These are phyloP conservation scores for Curvularia spicifera DNA, from an alignment of 2,329 filamentous ascomycete genomes.

Conservation along the genomic window DNA sequence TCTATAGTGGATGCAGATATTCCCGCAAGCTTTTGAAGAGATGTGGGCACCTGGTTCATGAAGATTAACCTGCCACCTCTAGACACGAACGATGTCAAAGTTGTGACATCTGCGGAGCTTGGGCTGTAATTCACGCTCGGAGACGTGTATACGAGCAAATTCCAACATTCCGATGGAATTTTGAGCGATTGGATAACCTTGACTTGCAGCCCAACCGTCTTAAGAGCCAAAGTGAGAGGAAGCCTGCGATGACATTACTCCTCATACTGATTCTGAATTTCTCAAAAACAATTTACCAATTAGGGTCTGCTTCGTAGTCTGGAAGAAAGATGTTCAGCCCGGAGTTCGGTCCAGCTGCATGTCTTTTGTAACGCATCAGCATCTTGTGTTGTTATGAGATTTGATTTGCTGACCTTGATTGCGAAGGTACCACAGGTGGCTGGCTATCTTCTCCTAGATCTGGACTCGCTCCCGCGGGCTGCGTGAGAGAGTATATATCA, in stretches of 20 bases:
- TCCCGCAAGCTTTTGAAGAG: constrained; percentile 13
- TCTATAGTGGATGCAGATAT: constrained; percentile 12
- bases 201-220: constrained; percentile 13
- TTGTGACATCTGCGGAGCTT: constrained; percentile 6
- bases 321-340: constrained; percentile 13
- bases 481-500: constrained; percentile 12
- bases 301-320: constrained; percentile 10
- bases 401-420: constrained; percentile 8
- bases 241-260: constrained; percentile 2
- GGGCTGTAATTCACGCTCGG: constrained; percentile 14
- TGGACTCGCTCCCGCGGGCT: constrained; percentile 5
- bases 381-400: not conserved
- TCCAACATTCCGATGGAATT: constrained; percentile 10
- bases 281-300: constrained; percentile 1
- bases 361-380: constrained; percentile 1
- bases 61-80: constrained; percentile 15
- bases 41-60: constrained; percentile 12
- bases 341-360: constrained; percentile 9
- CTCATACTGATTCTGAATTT: too few species aligned
- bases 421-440: constrained; percentile 10
- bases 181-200: constrained; percentile 12
- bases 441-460: constrained; percentile 3
- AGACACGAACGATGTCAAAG: constrained; percentile 11
- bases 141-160: constrained; percentile 12
- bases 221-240: constrained; percentile 10